Evolutionary conservation across 2,329 filamentous ascomycete genomes (phyloP).

Genomic region (Xylaria sp.): DNA sequence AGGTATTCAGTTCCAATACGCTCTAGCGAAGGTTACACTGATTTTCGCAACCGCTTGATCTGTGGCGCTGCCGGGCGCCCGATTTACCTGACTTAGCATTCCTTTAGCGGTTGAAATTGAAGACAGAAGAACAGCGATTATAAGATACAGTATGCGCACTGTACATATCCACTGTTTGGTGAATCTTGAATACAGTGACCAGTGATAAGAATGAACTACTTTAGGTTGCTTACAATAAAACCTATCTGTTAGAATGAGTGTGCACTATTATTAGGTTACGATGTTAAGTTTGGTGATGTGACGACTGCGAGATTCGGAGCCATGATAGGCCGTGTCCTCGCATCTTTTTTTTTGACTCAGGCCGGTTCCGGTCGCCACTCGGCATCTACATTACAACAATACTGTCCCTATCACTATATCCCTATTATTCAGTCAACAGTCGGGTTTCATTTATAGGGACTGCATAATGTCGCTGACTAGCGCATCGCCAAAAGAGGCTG

Average conservation of each 20-base stretch:
- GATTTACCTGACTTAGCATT: too few species aligned
- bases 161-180: too few species aligned
- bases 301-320: slow-evolving; percentile 32
- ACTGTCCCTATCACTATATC: background rate
- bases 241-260: too few species aligned
- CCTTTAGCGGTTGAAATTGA: too few species aligned
- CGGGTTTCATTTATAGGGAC: background rate
- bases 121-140: too few species aligned
- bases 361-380: slow-evolving; percentile 26
- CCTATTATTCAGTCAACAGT: background rate
- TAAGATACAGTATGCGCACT: too few species aligned
- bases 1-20: too few species aligned
- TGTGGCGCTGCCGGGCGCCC: too few species aligned
- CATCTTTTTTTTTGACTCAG: slow-evolving; percentile 22
- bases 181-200: too few species aligned
- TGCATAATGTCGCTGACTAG: slow-evolving; percentile 85
- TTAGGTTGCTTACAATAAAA: too few species aligned
- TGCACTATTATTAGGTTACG: background rate
- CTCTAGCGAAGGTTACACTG: background rate
- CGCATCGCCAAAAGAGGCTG: slow-evolving; percentile 80
- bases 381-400: slow-evolving; percentile 9
- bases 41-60: background rate
- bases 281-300: background rate
- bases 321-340: background rate
- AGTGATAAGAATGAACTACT: too few species aligned